Evolutionary conservation across 306 rosid species (phyloP), one percentile per base, ranked within the genome.

Genomic region (Corylus americana): DNA sequence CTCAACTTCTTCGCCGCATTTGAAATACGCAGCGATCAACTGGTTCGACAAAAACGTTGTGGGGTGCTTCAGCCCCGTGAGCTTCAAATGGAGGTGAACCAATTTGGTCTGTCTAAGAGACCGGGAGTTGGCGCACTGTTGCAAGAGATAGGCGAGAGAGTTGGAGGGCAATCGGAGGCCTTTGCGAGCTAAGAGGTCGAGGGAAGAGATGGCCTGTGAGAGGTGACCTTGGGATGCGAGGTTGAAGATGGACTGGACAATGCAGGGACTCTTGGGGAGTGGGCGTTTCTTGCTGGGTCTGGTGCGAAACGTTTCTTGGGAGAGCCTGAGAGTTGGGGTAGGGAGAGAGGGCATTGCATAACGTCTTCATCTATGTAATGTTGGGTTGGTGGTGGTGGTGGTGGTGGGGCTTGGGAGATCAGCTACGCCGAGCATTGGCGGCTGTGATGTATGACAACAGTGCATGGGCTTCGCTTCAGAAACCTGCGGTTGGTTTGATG

Each of bases 161-260:
- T 55, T 78, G 4, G 89, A 75, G 66, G 98, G 94, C 55, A 92
- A 83, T 71, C 96, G 96, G 71, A 94, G 81, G 47, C 97, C 98
- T 73, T 77, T 90, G 55, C 77, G 81, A 20, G 80, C 89, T 20
- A 92, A 82, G 3, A 82, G 55, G 71, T 89, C 98, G 27, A 94
- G 91, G 50, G 90, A 83, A 11, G 92, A 86, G 78, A 94, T 84
- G 44, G 92, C 94, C 58, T 92, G 84, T 9, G 90, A 77, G 66
- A 92, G 89, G 17, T 64, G 75, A 13, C 91, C 85, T 5, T 70
- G 81, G 62, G 88, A 72, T 78, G 87, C 80, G 80, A 83, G 84
- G 20, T 51, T 11, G 73, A 90, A 75, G 53, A 94, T 22, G 67
- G 91, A 78, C 53, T 85, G 83, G 78, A 83, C 91, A 74, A 94